Base-by-base conservation (phyloP, 2,329 filamentous ascomycete genomes). In the Neonectria coccinea region DNA sequence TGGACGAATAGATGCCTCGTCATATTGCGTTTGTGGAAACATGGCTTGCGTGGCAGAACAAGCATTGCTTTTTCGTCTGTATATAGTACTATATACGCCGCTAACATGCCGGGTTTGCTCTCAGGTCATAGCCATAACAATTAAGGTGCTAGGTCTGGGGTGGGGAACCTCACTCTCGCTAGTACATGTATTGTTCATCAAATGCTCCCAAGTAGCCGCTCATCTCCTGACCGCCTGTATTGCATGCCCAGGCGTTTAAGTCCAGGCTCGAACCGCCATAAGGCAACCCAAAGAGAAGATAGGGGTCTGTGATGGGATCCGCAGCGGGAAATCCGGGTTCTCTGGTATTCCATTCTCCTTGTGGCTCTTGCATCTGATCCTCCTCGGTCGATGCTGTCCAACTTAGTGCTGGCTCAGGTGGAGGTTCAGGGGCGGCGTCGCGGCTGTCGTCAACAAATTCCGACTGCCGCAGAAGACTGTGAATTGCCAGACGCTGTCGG, bases 361-460 rank as follows among this genome's bases (percentile, higher is more conserved):
- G 47, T 1, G 69, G 48, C 6, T 71, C 72, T 18, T 9, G 66
- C 14, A 8, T 42, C 58, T 14, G 67, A 27, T 67, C 68, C 42
- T 73, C 68, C n/a, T 73, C 72, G 14, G 69, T 67, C 2, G 71
- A 73, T 1, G 64, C 69, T 31, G 69, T 68, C 58, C 69, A 71
- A 22, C 67, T 69, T 10, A 67, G 62, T 2, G 66, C 66, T 20
- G 64, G 67, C 25, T 72, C 72, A n/a, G 50, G 14, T 0, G 62
- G 54, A 41, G 66, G 66, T 14, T 71, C 70, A 16, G 69, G 72
- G 4, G 72, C 72, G 5, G 72, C 74, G 55, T 79, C 75, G 47
- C 77, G 72, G 36, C 79, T 80, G 57, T 81, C 78, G 60, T 81
- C 79, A 12, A 78, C 71, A 31, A 81, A 81, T 45, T 78, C 77